Base-by-base conservation (phyloP, 768 basidiomycete species). In the Podaxis rugospora region DNA sequence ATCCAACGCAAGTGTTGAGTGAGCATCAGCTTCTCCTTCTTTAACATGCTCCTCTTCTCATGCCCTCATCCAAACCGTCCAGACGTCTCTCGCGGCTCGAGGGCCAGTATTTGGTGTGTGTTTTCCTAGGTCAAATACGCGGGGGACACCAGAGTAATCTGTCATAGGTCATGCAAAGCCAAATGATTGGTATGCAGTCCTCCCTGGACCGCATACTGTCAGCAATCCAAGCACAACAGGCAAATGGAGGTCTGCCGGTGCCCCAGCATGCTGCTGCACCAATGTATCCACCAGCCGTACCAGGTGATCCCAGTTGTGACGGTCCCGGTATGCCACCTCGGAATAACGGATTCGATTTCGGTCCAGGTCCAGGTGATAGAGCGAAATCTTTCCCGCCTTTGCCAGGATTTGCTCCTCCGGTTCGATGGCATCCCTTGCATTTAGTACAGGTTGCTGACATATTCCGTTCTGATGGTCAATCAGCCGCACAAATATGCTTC, bases 151-250 rank as follows among this genome's bases (percentile, higher is more conserved):
- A 39, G 54, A 55, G 39, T 49, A 25, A 5, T 14, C 59, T 52
- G 23, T 52, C 53, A 18, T 63, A 92, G 91, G 88, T 92, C 66
- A 90, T 94, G 85, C 91, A 94, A 72, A 92, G 90, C 74, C 92
- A 93, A 71, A 93, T 94, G 90, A 93, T 94, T 66, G 92, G 92
- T 67, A 91, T 94, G 88, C 93, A 94, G 74, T 89, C 91, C 4
- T 89, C 92, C 25, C 72, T 94, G 64, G 92, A 94, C 74, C 83
- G 92, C 55, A 94, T 94, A 69, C 75, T 94, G 57, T 76, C 81
- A 49, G 87, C 83, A 2, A 78, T 93, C 60, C 89, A 80, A 66
- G 74, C 75, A 49, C 79, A 78, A 61, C 71, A 70, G 57, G 63
- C 58, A 64, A 70, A 66, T 69, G 66, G 65, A 63, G 63, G 65